Conservation (phyloP, 805 yeast genomes). For the Wickerhamiella azymoides region DNA sequence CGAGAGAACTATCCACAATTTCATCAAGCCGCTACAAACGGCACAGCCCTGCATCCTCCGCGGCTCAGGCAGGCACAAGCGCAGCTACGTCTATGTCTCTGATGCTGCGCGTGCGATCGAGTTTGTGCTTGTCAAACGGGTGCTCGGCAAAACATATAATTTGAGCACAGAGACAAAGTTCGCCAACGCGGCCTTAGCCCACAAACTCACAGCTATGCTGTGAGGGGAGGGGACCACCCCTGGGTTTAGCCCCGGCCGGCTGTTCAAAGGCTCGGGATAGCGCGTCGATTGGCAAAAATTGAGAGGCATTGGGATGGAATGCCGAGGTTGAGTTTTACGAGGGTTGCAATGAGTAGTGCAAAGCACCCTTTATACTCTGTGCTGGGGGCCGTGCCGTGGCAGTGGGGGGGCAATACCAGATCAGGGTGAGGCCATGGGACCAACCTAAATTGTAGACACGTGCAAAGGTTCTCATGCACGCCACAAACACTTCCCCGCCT, state of each 20-base stretch:
- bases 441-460: too few species aligned
- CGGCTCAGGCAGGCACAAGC: slow-evolving; percentile 33
- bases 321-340: slow-evolving; percentile 20
- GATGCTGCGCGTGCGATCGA: slow-evolving; percentile 33
- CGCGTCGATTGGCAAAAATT: slow-evolving; percentile 22
- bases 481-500: too few species aligned
- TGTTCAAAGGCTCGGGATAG: slow-evolving; percentile 27
- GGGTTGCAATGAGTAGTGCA: slow-evolving; percentile 17
- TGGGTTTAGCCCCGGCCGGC: slow-evolving; percentile 20
- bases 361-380: too few species aligned
- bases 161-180: slow-evolving; percentile 62
- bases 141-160: slow-evolving; percentile 59
- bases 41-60: slow-evolving; percentile 29
- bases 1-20: slow-evolving; percentile 36
- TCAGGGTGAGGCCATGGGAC: too few species aligned
- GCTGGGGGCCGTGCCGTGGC: too few species aligned
- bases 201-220: slow-evolving; percentile 11
- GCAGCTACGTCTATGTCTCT: slow-evolving; percentile 34
- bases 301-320: slow-evolving; percentile 25
- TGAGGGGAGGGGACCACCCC: slow-evolving; percentile 3
- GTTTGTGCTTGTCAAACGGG: slow-evolving; percentile 35
- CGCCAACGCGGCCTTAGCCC: slow-evolving; percentile 22
- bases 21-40: slow-evolving; percentile 16
- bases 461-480: too few species aligned
- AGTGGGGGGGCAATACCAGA: too few species aligned